A percentile compares a stretch with the other conserved stretches of the same genome.
Evolutionary conservation across 164 flowering plant species (phyloP).

Genomic region (Litsea cubeba): DNA sequence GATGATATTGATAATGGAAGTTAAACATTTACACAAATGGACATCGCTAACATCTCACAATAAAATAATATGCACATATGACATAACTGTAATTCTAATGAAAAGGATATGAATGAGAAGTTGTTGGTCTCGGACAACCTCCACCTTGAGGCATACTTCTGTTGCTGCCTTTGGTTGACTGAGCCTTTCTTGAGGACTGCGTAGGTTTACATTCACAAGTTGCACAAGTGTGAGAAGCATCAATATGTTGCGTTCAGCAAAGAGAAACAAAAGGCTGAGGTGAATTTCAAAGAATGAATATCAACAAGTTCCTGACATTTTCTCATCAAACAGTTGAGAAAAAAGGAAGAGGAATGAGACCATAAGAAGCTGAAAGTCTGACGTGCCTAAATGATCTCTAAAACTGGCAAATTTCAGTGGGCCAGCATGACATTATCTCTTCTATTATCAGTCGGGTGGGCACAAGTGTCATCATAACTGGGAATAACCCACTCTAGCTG

Average conservation of each 20-base stretch:
- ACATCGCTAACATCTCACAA: neutral
- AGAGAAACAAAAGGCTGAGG: neutral
- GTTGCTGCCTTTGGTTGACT: constrained; percentile 25
- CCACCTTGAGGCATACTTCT: constrained; percentile 37
- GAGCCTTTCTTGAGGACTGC: constrained; percentile 42
- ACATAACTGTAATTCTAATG: neutral
- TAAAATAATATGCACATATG: neutral
- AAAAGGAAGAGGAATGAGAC: neutral
- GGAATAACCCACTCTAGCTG: too few species aligned
- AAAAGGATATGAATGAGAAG: constrained; percentile 76
- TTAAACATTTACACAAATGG: neutral
- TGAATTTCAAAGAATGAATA: neutral
- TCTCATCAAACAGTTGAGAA: too few species aligned
- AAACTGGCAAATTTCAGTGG: neutral
- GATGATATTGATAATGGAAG: neutral
- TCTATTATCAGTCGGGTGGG: neutral
- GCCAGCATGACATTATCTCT: too few species aligned
- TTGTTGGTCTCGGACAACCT: constrained; percentile 39
- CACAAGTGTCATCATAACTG: neutral
- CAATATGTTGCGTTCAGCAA: neutral
- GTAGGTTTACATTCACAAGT: constrained; percentile 6
- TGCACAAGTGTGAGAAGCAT: neutral
- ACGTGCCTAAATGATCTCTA: neutral
- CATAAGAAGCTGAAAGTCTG: neutral
- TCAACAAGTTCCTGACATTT: neutral